These are phyloP conservation scores for Entomortierella beljakovae DNA, from an alignment of 192 early-diverging fungal genomes.

Conservation along the genomic window DNA sequence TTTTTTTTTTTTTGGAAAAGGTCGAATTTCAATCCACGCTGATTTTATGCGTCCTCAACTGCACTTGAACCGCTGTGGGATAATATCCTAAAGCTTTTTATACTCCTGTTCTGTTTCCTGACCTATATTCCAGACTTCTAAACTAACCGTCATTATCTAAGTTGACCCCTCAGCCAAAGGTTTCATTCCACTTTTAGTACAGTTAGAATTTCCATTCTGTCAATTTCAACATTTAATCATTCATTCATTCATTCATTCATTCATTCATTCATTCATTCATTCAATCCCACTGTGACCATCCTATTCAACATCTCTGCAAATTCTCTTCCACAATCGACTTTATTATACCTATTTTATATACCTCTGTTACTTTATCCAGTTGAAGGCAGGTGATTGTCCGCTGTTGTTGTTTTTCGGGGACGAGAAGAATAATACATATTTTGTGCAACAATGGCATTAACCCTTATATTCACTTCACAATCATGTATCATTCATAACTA, in stretches of 20 bases:
- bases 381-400: neutral
- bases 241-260: no score
- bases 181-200: neutral
- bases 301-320: no score
- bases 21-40: neutral
- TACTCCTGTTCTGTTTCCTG: neutral
- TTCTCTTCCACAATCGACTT: neutral
- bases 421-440: neutral
- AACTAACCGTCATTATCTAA: no score
- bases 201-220: neutral
- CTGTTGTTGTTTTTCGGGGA: neutral
- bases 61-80: neutral
- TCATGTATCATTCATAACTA: no score
- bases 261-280: no score
- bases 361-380: neutral
- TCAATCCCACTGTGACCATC: neutral
- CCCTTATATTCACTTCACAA: neutral
- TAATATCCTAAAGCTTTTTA: no score
- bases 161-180: neutral
- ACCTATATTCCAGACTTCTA: neutral
- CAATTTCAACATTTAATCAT: neutral
- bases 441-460: neutral
- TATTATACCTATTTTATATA: neutral
- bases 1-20: no score
- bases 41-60: conserved; percentile 3